Evolutionary conservation across 179 eudicot species (phyloP), one percentile per base, ranked within the genome.

Genomic region (Beta lomatogona): DNA sequence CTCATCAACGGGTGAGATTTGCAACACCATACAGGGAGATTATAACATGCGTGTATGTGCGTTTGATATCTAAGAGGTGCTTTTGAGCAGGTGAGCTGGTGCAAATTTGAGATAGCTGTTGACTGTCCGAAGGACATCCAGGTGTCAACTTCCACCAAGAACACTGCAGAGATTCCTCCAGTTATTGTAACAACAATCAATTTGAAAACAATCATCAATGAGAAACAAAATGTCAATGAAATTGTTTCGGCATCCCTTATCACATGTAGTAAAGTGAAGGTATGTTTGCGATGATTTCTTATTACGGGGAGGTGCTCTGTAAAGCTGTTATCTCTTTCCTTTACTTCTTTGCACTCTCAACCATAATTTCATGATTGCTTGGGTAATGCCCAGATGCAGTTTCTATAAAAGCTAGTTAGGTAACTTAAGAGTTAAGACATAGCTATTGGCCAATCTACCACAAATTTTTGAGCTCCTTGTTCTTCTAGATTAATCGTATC

Each of bases 81-180:
- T 53, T 76, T 76, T 87, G 66, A 54, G 82, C 92, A 96, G 99
- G 97, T 93, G 73, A 96, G 98, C 89, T 96, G 99, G 99, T 96
- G 99, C 88, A 96, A 94, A 79, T 94, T 91, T 88, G 98, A 94
- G 93, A 88, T 96, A 58, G 69, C 79, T 71, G 93, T 94, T 77
- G 95, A 93, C 80, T 86, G 88, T 81, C 89, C 97, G 55, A 92
- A 94, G 90, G 93, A 96, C 76, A 87, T 96, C 78, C 84, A 83
- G 73, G 83, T 89, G 79, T 88, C 93, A 14, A 78, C 88, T 78
- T 88, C 91, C 83, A 80, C 92, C 44, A 87, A 85, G 83, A 79
- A 80, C 82, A 80, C 86, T 80, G 88, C 86, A 36, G 97, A 91
- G 85, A 89, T 92, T 79, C 99, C 99, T 76, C 98, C 97, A 25